A percentile compares a stretch with the other conserved stretches of the same genome.
Evolutionary conservation across 495 filamentous ascomycete species (phyloP).

Genomic region (Platismatia glauca): DNA sequence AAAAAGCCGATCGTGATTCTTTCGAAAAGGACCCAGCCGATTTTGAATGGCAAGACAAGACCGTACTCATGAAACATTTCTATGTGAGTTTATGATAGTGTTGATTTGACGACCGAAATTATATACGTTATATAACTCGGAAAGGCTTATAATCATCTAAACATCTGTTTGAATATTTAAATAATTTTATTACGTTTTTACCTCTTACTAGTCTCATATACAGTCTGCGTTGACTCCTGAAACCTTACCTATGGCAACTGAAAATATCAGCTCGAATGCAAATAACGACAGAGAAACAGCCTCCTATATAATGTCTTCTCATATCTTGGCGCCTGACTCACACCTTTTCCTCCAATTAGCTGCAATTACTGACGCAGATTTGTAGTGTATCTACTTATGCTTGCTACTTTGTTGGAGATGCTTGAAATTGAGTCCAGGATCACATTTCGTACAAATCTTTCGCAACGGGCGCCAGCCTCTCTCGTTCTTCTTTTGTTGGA

Average conservation of each 20-base stretch:
- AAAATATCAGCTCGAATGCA: neutral
- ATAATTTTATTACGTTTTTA: neutral
- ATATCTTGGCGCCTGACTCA: neutral
- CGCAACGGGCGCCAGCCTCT: neutral
- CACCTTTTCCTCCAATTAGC: neutral
- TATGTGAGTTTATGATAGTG: no score
- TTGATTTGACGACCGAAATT: neutral
- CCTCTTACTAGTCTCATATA: no score
- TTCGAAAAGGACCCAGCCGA: no score
- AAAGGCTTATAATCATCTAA: no score
- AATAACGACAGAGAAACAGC: neutral
- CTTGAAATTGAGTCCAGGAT: no score
- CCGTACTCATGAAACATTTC: neutral
- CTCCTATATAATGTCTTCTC: neutral
- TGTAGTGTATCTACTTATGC: neutral
- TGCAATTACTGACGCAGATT: neutral
- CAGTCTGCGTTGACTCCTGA: no score
- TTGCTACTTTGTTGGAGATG: neutral
- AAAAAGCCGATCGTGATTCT: no score
- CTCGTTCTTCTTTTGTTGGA: neutral
- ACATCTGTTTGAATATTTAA: no score
- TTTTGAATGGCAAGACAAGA: neutral
- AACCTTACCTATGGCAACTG: neutral
- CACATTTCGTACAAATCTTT: no score
- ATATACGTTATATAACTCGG: neutral